Conservation (phyloP, 2,329 filamentous ascomycete genomes). For the Macroventuria anomochaeta region DNA sequence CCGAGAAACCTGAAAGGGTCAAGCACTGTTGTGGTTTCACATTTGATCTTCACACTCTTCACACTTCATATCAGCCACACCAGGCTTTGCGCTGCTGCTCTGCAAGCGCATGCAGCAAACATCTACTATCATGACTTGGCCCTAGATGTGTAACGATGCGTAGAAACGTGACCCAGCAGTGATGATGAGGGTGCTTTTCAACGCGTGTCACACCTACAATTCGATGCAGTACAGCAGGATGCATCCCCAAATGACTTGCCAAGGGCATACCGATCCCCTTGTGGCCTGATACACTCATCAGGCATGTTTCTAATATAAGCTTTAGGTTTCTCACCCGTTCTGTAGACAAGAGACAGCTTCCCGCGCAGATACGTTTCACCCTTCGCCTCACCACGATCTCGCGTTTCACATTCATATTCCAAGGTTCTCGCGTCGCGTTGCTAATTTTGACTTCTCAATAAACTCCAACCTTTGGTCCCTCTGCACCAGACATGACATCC, state of each 20-base stretch:
- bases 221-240: neutral
- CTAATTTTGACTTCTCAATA: neutral
- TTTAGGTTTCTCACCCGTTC: neutral
- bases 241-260: neutral
- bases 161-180: neutral
- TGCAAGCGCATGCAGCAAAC: neutral
- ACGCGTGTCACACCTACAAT: too few relatives aligned
- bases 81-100: neutral
- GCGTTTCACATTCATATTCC: constrained; percentile 28
- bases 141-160: neutral
- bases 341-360: constrained; percentile 13
- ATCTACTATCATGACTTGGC: too few relatives aligned
- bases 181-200: neutral
- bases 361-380: constrained; percentile 33
- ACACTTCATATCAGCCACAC: constrained; percentile 11
- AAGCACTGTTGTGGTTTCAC: constrained; percentile 8
- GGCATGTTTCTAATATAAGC: constrained; percentile 19
- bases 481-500: constrained; percentile 12
- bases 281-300: constrained; percentile 15
- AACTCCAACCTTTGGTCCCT: neutral
- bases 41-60: constrained; percentile 15
- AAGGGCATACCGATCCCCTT: neutral
- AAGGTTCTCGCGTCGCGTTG: neutral
- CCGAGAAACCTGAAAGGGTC: constrained; percentile 8
- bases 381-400: constrained; percentile 24